Evolutionary conservation across 2,329 filamentous ascomycete genomes (phyloP), one percentile per base, ranked within the genome.

Genomic region (Clathrospora elynae): DNA sequence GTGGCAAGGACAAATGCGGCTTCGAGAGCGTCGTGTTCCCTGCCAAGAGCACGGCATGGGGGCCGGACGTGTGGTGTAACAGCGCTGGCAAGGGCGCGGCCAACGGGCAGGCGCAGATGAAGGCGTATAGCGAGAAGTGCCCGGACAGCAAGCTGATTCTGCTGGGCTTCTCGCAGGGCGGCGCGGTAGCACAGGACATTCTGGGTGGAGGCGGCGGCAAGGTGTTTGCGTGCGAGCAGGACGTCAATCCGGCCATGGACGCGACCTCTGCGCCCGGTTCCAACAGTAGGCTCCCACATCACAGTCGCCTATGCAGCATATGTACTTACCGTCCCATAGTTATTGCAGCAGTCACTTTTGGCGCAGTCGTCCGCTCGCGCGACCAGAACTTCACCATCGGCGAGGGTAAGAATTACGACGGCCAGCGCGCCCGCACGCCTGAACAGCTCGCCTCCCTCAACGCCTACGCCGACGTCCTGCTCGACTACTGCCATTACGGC

Each of bases 401-500:
- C 26, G 51, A 46, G 16, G 60, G 59, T 14, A 35, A 51, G 5
- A 30, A 55, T 29, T 62, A 40, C 38, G 52, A 63, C 17, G 59
- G 61, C 29, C 46, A 8, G 6, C 51, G 53, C n/a, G 50, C 57
- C 1, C 61, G 61, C 29, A 53, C 53, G 3, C 32, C 48, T 1
- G 35, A 45, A n/a, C 57, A 61, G 17, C 51, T 59, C 14, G 6
- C 40, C 6, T 50, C 33, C 7, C 50, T 62, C 1, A 48, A 50
- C 12, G 36, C 45, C 13, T 64, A 57, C 36, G 35, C 51, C 9
- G 30, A 42, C 22, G 74, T 78, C 1, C 78, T 85, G 38, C 72
- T 82, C 67, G 81, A 80, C 6, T 86, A 85, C 73, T 86, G 83
- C 62, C 82, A 86, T 55, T 69, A 75, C 11, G 59, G 77, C 4